A percentile compares a stretch with the other conserved stretches of the same genome.
Evolutionary conservation across 2,329 filamentous ascomycete genomes (phyloP).

Genomic region (Nannizziopsis arthrosporioides): DNA sequence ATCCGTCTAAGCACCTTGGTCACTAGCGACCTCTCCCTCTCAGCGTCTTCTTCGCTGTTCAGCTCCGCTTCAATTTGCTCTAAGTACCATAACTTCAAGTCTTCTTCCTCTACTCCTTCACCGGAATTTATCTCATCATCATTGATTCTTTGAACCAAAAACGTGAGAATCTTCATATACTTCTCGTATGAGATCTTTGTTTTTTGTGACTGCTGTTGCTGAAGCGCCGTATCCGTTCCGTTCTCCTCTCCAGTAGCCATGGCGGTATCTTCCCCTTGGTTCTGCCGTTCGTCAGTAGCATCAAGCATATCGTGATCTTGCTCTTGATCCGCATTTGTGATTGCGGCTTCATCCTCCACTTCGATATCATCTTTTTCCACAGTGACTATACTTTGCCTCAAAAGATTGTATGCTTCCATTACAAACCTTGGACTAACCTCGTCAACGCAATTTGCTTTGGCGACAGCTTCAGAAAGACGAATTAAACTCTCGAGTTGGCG

Average conservation of each 20-base stretch:
- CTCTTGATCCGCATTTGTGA: slow-evolving; percentile 40
- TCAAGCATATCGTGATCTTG: slow-evolving; percentile 42
- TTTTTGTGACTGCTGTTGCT: slow-evolving; percentile 41
- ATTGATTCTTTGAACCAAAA: slow-evolving; percentile 69
- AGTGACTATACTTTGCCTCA: slow-evolving; percentile 89
- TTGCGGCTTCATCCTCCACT: slow-evolving; percentile 64
- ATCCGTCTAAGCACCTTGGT: slow-evolving; percentile 87
- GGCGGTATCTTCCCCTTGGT: slow-evolving; percentile 40
- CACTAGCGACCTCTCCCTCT: slow-evolving; percentile 59
- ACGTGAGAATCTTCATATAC: slow-evolving; percentile 80
- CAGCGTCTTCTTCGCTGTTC: slow-evolving; percentile 66
- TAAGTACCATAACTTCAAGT: slow-evolving; percentile 76
- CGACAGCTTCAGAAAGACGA: slow-evolving; percentile 90
- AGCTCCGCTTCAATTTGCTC: slow-evolving; percentile 82
- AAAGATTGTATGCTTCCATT: slow-evolving; percentile 77
- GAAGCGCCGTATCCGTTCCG: slow-evolving; percentile 27
- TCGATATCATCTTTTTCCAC: slow-evolving; percentile 97
- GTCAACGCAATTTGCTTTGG: slow-evolving; percentile 91
- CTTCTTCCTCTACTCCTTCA: slow-evolving; percentile 75
- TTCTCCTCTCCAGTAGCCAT: slow-evolving; percentile 40
- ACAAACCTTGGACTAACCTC: slow-evolving; percentile 80
- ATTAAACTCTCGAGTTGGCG: slow-evolving; percentile 94
- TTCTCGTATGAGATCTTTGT: slow-evolving; percentile 93
- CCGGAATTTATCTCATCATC: slow-evolving; percentile 65
- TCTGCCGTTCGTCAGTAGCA: slow-evolving; percentile 30